These are phyloP conservation scores for Xylaria acuta DNA, from an alignment of 495 filamentous ascomycete species.

Conservation along the genomic window DNA sequence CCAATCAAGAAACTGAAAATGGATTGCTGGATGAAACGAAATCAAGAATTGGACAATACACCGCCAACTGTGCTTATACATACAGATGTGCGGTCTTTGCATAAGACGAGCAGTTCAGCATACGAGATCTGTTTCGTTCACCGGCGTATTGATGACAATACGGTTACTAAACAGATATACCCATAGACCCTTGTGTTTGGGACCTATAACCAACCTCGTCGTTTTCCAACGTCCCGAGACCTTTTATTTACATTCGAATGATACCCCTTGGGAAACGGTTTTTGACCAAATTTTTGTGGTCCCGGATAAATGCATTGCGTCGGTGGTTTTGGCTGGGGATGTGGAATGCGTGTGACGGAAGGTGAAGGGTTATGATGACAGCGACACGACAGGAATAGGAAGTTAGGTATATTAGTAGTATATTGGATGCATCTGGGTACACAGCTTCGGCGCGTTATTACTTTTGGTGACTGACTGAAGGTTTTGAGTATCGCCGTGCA, in stretches of 20 bases:
- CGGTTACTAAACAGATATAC: conserved; percentile 8
- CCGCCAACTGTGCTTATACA: neutral
- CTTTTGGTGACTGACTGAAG: neutral
- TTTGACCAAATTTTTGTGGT: conserved; percentile 6
- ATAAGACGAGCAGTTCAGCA: conserved; percentile 20
- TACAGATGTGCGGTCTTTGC: conserved; percentile 11
- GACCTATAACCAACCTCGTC: neutral
- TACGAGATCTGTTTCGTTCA: conserved; percentile 16
- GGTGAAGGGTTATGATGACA: neutral
- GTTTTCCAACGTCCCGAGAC: conserved; percentile 3
- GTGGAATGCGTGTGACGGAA: neutral
- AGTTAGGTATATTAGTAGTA: neutral
- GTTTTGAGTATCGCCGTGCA: neutral
- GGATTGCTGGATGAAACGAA: conserved; percentile 1
- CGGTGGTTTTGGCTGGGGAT: neutral
- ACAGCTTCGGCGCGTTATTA: neutral
- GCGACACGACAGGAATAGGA: neutral
- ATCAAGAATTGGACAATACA: neutral
- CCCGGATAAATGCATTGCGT: conserved; percentile 15
- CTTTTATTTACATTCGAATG: conserved; percentile 21
- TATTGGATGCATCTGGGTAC: neutral
- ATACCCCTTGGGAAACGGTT: conserved; percentile 17
- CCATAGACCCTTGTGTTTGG: conserved; percentile 12
- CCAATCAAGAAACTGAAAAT: conserved; percentile 17
- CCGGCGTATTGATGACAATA: conserved; percentile 16